Conservation (phyloP, 345 rosid species). For the Nasturtium officinale region DNA sequence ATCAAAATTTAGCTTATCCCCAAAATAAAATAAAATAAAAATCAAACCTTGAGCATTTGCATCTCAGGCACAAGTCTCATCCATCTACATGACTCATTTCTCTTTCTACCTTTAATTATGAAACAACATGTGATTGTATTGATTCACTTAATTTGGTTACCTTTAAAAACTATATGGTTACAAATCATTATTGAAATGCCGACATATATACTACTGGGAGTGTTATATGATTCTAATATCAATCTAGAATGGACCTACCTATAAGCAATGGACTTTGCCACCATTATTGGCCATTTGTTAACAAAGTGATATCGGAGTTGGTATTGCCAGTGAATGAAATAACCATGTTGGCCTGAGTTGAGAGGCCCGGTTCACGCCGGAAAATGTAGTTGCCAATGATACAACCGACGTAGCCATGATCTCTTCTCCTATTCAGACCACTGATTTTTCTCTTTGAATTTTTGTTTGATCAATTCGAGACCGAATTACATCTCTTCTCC, state of each 20-base stretch:
- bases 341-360: background rate
- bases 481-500: background rate
- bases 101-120: background rate
- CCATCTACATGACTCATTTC: background rate
- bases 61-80: background rate
- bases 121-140: slow-evolving; percentile 14
- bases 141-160: slow-evolving; percentile 7
- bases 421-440: too few relatives aligned
- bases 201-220: background rate
- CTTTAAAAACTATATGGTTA: slow-evolving; percentile 16
- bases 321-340: background rate
- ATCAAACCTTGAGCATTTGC: slow-evolving; percentile 7
- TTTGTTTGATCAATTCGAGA: background rate
- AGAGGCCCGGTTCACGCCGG: background rate
- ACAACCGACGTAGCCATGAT: background rate
- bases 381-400: background rate
- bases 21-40: too few relatives aligned
- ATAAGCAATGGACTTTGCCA: slow-evolving; percentile 45
- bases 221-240: background rate
- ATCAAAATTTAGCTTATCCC: background rate
- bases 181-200: background rate
- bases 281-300: slow-evolving; percentile 49
- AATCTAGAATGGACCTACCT: slow-evolving; percentile 34
- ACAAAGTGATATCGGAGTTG: slow-evolving; percentile 42
- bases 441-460: too few relatives aligned